A percentile compares a stretch with the other conserved stretches of the same genome.
phyloP scores from a whole-genome alignment of 768 basidiomycete species.

The Daedalea quercina region DNA sequence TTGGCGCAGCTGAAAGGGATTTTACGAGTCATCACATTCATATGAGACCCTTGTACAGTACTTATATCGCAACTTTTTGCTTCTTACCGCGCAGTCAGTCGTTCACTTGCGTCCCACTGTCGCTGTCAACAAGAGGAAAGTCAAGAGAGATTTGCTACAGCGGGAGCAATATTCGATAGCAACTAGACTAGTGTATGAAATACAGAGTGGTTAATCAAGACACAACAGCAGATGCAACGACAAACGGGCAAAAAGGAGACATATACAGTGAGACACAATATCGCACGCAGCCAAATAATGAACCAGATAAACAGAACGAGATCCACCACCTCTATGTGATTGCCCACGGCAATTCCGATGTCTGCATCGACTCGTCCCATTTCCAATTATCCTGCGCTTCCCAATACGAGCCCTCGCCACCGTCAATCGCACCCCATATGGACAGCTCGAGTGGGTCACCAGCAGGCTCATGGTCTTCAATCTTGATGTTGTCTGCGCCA shows the following conservation, averaged over 20 bases:
- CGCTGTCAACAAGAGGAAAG: background rate
- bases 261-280: slow-evolving; percentile 1
- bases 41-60: too few relatives aligned
- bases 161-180: slow-evolving; percentile 20
- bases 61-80: too few relatives aligned
- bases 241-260: slow-evolving; percentile 1
- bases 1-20: slow-evolving; percentile 56
- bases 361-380: slow-evolving; percentile 64
- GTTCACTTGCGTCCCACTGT: too few relatives aligned
- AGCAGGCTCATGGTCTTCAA: slow-evolving; percentile 38
- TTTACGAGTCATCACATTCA: background rate
- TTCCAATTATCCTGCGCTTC: slow-evolving; percentile 51
- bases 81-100: too few relatives aligned
- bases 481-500: slow-evolving; percentile 35
- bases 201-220: slow-evolving; percentile 25
- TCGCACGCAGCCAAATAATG: slow-evolving; percentile 1
- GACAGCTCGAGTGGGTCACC: slow-evolving; percentile 51
- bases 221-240: slow-evolving; percentile 25
- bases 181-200: slow-evolving; percentile 18
- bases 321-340: slow-evolving; percentile 40
- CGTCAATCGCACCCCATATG: slow-evolving; percentile 65
- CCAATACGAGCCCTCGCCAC: slow-evolving; percentile 69
- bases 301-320: slow-evolving; percentile 1
- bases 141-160: slow-evolving; percentile 3
- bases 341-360: slow-evolving; percentile 67